Base-by-base conservation (phyloP, 2,329 filamentous ascomycete genomes). In the Xylariaceae sp. region DNA sequence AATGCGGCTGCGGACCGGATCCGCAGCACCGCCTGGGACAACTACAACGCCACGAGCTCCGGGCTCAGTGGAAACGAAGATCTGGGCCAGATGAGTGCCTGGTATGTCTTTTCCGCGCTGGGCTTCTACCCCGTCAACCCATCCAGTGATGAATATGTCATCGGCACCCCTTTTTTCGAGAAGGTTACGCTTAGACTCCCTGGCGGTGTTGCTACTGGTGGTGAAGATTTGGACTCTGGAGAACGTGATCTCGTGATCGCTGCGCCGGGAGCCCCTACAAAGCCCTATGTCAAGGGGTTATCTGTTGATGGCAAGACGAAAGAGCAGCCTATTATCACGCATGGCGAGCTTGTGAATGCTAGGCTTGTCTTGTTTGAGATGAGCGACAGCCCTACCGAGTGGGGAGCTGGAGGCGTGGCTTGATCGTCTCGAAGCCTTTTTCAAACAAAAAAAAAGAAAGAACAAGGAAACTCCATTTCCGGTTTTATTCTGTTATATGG, bases 11-110 rank as follows among this genome's bases (percentile, higher is more conserved):
- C 75, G 3, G 70, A 73, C 3, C 65, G 68, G 6, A 68, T 74
- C 4, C 66, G 73, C 4, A 54, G 60, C 0, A 65, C 76, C 35
- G 72, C 73, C 2, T 71, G 64, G 64, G 60, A 65, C 9, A 71
- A 75, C 27, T 77, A 76, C 47, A 77, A 77, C 40, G 70, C 74
- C 6, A 77, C 75, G 0, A 71, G 73, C 39, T 69, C 72, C 0
- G 75, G 76, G 0, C 58, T 78, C 0, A 71, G 72, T 35, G 75
- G 75, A 0, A 78, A 77, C 56, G 75, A 78, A 56, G 74, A 78
- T 59, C 64, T 78, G 3, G 75, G 75, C 1, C 75, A 78, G 65
- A 78, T 77, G 74, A 77, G 74, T 55, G 73, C 74, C 0, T 78
- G 74, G 74, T 77, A 76, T 50, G 64, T 77, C 3, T 75, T 77